Evolutionary conservation across 2,329 filamentous ascomycete genomes (phyloP).

Genomic region (Zymoseptoria tritici): DNA sequence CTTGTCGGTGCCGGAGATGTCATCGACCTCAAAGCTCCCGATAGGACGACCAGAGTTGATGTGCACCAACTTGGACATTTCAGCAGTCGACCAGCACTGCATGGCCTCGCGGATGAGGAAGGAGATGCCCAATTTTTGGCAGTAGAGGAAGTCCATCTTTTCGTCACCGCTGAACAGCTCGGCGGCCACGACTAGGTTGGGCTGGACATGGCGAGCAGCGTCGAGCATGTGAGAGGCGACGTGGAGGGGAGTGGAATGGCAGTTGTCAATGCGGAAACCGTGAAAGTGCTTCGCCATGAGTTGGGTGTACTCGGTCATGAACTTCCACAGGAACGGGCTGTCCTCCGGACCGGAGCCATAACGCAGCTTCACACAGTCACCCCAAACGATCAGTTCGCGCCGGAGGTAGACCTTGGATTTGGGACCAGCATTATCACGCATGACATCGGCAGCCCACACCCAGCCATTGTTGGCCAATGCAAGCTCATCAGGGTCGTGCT

Average conservation of each 20-base stretch:
- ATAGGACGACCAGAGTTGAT: constrained; percentile 89
- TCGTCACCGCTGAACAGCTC: constrained; percentile 95
- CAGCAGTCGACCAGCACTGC: constrained; percentile 94
- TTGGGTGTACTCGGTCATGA: constrained; percentile 87
- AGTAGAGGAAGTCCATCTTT: constrained; percentile 92
- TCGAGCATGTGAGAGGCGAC: constrained; percentile 94
- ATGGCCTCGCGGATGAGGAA: constrained; percentile 93
- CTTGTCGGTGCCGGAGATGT: constrained; percentile 59
- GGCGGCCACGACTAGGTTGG: constrained; percentile 84
- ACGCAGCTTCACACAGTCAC: constrained; percentile 93
- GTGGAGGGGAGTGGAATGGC: constrained; percentile 89
- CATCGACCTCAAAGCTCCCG: constrained; percentile 93
- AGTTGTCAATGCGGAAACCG: constrained; percentile 96
- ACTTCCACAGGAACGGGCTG: constrained; percentile 89
- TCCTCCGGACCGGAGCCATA: constrained; percentile 76
- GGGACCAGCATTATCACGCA: constrained; percentile 87
- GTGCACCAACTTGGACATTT: constrained; percentile 87
- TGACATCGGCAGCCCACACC: constrained; percentile 96
- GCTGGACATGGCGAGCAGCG: constrained; percentile 78
- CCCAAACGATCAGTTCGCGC: constrained; percentile 95
- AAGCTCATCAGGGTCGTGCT: constrained; percentile 67
- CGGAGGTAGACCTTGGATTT: constrained; percentile 88
- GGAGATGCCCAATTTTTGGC: constrained; percentile 83
- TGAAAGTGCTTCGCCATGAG: constrained; percentile 91
- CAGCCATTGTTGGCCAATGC: constrained; percentile 93